These are phyloP conservation scores for Chalciporus sphaerocephalus DNA, from an alignment of 768 basidiomycete species.

Conservation along the genomic window DNA sequence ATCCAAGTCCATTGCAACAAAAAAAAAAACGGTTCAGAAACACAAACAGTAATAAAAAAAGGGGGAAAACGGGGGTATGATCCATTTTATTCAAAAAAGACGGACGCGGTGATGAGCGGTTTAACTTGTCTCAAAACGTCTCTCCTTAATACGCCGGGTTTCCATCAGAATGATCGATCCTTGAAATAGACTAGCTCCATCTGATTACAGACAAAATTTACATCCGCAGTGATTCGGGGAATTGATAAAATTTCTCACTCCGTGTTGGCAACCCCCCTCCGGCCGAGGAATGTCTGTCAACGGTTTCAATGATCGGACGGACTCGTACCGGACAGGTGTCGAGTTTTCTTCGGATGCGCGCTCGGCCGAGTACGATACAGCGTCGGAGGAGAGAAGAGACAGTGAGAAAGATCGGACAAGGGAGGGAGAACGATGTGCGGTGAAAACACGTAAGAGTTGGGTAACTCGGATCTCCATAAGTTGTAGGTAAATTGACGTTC, in stretches of 20 bases:
- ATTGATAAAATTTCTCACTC: slow-evolving; percentile 9
- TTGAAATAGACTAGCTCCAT: slow-evolving; percentile 18
- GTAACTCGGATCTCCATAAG: slow-evolving; percentile 24
- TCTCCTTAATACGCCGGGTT: slow-evolving; percentile 16
- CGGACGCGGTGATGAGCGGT: slow-evolving; percentile 9
- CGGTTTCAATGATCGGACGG: too few relatives aligned
- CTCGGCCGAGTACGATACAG: slow-evolving; percentile 1
- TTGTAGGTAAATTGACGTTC: slow-evolving; percentile 26
- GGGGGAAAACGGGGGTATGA: too few relatives aligned
- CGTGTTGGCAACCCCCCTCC: too few relatives aligned
- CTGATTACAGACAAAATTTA: too few relatives aligned
- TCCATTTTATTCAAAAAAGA: too few relatives aligned
- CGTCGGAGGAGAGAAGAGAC: slow-evolving; percentile 10
- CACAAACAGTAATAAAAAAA: not conserved
- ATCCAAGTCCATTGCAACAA: not conserved
- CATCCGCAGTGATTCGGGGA: slow-evolving; percentile 3
- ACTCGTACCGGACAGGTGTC: too few relatives aligned
- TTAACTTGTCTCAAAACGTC: slow-evolving; percentile 2
- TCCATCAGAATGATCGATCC: slow-evolving; percentile 33
- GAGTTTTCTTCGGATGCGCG: too few relatives aligned
- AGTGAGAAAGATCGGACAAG: slow-evolving; percentile 13
- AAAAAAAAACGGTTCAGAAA: slow-evolving; percentile 1
- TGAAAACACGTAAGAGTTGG: slow-evolving; percentile 24
- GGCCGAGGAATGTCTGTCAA: not conserved
- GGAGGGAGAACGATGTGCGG: slow-evolving; percentile 1